Evolutionary conservation across 2,329 filamentous ascomycete species (phyloP).

Genomic region (Thielaviopsis musarum): DNA sequence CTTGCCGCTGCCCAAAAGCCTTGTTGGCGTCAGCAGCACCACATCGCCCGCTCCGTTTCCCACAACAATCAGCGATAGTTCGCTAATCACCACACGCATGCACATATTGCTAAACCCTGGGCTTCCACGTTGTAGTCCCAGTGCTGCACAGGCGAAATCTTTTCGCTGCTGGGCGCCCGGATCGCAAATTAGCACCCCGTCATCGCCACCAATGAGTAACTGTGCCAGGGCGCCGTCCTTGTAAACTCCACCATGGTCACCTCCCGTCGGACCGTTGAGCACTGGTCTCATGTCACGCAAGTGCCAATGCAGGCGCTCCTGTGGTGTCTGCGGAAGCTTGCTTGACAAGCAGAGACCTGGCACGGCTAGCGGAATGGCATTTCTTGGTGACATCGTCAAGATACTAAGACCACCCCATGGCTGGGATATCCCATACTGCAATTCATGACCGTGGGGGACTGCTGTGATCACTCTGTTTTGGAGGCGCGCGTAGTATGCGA

Average conservation of each 20-base stretch:
- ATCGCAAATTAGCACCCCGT: background rate
- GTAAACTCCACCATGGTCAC: background rate
- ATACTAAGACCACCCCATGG: too few species aligned
- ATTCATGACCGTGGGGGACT: too few species aligned
- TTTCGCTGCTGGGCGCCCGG: background rate
- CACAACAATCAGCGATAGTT: conserved; percentile 51
- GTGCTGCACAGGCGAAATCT: background rate
- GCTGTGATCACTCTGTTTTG: too few species aligned
- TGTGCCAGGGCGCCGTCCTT: background rate
- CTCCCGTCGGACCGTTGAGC: background rate
- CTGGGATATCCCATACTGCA: too few species aligned
- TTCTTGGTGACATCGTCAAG: too few species aligned
- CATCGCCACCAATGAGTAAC: background rate
- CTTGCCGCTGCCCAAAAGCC: conserved; percentile 14
- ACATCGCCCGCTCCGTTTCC: conserved; percentile 52
- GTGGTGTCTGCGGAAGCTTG: too few species aligned
- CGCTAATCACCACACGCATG: conserved; percentile 36
- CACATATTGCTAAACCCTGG: background rate
- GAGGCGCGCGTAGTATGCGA: too few species aligned
- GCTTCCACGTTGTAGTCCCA: background rate
- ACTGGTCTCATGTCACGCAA: too few species aligned
- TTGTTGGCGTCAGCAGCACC: conserved; percentile 40
- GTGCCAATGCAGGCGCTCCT: too few species aligned
- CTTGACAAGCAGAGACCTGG: too few species aligned
- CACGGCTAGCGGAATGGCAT: too few species aligned